These are phyloP conservation scores for Termitomyces sp. DNA, from an alignment of 768 basidiomycete genomes.

Conservation along the genomic window DNA sequence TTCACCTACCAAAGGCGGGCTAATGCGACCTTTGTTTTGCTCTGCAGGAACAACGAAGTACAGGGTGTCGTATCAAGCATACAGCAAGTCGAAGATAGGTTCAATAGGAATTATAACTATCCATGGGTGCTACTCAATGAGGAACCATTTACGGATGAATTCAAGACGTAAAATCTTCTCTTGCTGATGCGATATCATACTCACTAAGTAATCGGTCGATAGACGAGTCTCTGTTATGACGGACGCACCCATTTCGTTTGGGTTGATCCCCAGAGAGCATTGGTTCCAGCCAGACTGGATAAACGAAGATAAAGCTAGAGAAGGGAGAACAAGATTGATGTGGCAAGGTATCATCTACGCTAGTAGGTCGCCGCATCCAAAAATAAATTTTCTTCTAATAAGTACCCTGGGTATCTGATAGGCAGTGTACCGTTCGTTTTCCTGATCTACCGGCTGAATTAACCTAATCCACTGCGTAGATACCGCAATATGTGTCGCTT, in stretches of 20 bases:
- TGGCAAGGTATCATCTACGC: constrained; percentile 58
- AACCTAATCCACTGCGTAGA: constrained; percentile 21
- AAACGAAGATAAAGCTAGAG: constrained; percentile 61
- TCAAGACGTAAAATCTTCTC: constrained; percentile 45
- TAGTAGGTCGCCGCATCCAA: constrained; percentile 27
- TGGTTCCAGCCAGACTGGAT: constrained; percentile 83
- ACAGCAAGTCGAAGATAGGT: constrained; percentile 72
- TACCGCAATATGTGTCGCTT: constrained; percentile 97
- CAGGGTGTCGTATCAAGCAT: constrained; percentile 49
- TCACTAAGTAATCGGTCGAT: neutral
- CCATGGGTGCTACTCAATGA: constrained; percentile 88
- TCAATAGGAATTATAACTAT: constrained; percentile 72
- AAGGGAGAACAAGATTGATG: constrained; percentile 58
- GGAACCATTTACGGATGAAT: constrained; percentile 65
- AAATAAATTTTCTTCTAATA: neutral
- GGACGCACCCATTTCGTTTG: constrained; percentile 55
- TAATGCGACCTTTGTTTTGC: constrained; percentile 78
- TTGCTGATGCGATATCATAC: neutral
- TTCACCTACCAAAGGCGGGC: constrained; percentile 30
- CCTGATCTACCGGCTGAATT: neutral
- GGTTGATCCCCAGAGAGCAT: constrained; percentile 65
- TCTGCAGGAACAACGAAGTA: constrained; percentile 55
- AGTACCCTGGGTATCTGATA: constrained; percentile 20
- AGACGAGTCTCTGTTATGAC: constrained; percentile 43
- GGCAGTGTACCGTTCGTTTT: constrained; percentile 65